A percentile compares a stretch with the other conserved stretches of the same genome.
Evolutionary conservation across 2,329 filamentous ascomycete genomes (phyloP).

Genomic region (Cladobotryum protrusum): DNA sequence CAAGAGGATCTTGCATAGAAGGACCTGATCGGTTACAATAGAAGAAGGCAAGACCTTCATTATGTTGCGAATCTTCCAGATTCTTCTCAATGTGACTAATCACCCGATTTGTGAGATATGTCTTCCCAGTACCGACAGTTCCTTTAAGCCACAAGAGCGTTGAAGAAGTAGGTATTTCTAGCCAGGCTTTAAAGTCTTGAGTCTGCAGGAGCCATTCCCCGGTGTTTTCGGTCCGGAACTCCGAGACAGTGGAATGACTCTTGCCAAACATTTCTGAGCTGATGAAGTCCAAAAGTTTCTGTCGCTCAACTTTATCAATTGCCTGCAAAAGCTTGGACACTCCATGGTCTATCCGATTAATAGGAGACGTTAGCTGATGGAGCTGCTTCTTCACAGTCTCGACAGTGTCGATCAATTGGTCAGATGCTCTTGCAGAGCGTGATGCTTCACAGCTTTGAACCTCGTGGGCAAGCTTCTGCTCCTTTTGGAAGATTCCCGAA

Average conservation of each 20-base stretch:
- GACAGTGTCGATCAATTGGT: background rate
- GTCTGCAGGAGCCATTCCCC: background rate
- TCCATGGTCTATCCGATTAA: background rate
- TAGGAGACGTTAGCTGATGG: background rate
- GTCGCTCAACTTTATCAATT: background rate
- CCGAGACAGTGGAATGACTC: background rate
- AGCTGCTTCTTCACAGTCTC: background rate
- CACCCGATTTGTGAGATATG: slow-evolving; percentile 2
- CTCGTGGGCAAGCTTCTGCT: background rate
- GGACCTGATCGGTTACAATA: slow-evolving; percentile 14
- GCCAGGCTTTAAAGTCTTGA: background rate
- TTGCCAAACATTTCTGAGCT: slow-evolving; percentile 5
- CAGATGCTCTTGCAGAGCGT: background rate
- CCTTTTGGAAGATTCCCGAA: background rate
- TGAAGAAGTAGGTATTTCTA: background rate
- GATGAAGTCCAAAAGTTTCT: background rate
- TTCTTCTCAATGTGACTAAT: background rate
- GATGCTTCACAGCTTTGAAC: background rate
- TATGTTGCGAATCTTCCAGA: background rate
- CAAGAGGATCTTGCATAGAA: slow-evolving; percentile 9
- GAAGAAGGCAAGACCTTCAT: slow-evolving; percentile 14
- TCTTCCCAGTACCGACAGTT: slow-evolving; percentile 6
- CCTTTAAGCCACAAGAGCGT: slow-evolving; percentile 3
- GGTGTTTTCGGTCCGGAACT: background rate
- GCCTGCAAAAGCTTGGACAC: background rate